Base-by-base conservation (phyloP, 1,139 yeast species). In the Blastobotrys arbuscula region DNA sequence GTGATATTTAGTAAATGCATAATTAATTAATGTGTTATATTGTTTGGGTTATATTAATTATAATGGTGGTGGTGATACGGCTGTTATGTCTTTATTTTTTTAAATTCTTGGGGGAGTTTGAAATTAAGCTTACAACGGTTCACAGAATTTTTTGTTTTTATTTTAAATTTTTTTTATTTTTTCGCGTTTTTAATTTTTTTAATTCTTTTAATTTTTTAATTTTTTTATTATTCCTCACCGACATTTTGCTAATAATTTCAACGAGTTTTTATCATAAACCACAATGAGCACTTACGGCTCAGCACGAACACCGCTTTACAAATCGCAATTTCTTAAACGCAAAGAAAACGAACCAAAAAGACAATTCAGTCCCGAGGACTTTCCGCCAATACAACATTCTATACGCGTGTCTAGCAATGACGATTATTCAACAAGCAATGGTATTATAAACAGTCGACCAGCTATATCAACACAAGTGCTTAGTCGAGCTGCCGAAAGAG, bases 291-390 rank as follows among this genome's bases (percentile, higher is more conserved):
- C 20, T 8, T 16, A 13, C 23, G 16, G 36, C 35, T 28, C 41
- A 19, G n/a, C 13, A 3, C 10, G 31, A n/a, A 28, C 31, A 28
- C 44, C 44, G 13, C 38, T 41, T 13, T 41, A 41, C 38, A 41
- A 33, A 28, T 41, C 44, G 30, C 44, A 41, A 7, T 41, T 20
- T 23, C 19, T 41, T 2, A 41, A 41, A 41, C 15, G 43, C 13
- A 40, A 40, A 28, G 43, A 40, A 23, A 39, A 39, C 13, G 42
- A 21, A 24, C 39, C 38, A 19, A 16, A 34, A 9, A 34, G 15
- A 5, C 39, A 36, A 19, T 36, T 36, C 26, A 36, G 24, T 4
- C 16, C 39, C 3, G 39, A 36, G 13, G 39, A 36, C 15, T 36
- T 36, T 18, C 39, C 39, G 8, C 39, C 39, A 3, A 36, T 34